Percentiles rank a stretch among this genome's conserved stretches.
Evolutionary conservation across 352 stramenopile genomes (phyloP).

Genomic region (Globisporangium rhizosaccharum): DNA sequence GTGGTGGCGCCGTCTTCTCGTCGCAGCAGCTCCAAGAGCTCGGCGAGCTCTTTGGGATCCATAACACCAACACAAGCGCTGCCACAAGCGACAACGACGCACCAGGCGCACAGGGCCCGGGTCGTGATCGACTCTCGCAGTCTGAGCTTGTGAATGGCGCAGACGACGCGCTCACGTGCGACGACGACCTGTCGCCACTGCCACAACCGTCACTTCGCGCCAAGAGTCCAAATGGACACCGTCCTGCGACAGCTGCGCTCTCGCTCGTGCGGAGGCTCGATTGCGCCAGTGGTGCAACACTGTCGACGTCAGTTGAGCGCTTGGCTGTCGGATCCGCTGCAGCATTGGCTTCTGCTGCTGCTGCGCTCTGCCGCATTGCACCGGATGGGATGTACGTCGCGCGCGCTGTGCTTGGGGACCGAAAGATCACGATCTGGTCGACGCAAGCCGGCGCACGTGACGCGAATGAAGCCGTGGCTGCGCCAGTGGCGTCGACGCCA

Average conservation of each 20-base stretch:
- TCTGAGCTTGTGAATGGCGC: neutral
- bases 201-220: neutral
- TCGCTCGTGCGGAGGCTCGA: constrained; percentile 1
- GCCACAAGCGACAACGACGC: too few relatives aligned
- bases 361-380: constrained; percentile 1
- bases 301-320: neutral
- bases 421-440: constrained; percentile 8
- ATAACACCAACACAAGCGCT: neutral
- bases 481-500: constrained; percentile 1
- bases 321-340: neutral
- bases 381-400: constrained; percentile 2
- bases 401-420: neutral
- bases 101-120: too few relatives aligned
- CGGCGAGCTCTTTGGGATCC: constrained; percentile 43
- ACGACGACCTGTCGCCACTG: neutral
- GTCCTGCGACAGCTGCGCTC: neutral
- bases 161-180: neutral
- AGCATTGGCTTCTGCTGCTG: neutral
- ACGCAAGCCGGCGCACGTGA: neutral
- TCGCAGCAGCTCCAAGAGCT: constrained; percentile 46
- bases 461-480: neutral
- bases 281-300: neutral
- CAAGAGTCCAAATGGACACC: neutral
- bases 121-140: too few relatives aligned
- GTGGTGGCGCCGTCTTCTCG: constrained; percentile 26